These are phyloP conservation scores for Colletotrichum salicis DNA, from an alignment of 2,329 filamentous ascomycete genomes.

Conservation along the genomic window DNA sequence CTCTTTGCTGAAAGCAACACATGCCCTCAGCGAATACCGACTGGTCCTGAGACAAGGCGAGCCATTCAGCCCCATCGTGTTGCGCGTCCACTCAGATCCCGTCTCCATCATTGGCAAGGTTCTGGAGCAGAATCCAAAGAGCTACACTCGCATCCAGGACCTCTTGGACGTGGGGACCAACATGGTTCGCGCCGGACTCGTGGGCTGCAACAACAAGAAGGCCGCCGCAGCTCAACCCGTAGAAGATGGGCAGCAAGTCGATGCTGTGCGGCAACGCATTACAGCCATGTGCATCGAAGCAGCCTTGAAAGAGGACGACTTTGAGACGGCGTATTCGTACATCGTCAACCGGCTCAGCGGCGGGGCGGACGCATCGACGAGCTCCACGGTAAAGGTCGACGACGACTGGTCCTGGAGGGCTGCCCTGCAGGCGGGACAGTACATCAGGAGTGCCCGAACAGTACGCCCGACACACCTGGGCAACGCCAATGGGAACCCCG, in stretches of 20 bases:
- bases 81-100: constrained; percentile 81
- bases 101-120: constrained; percentile 78
- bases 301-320: constrained; percentile 80
- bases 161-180: constrained; percentile 75
- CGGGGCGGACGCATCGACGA: constrained; percentile 39
- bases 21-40: constrained; percentile 79
- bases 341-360: constrained; percentile 75
- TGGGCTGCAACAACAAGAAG: constrained; percentile 43
- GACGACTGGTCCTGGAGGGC: constrained; percentile 84
- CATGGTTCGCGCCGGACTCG: constrained; percentile 70
- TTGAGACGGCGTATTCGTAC: constrained; percentile 88
- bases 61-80: constrained; percentile 80
- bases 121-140: constrained; percentile 78
- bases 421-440: constrained; percentile 81
- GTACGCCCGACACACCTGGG: constrained; percentile 68
- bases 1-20: constrained; percentile 76
- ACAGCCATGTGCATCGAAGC: constrained; percentile 84
- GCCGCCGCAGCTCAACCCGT: constrained; percentile 36
- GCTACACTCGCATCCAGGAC: constrained; percentile 80
- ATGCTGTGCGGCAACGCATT: constrained; percentile 70
- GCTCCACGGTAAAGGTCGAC: constrained; percentile 39
- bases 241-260: constrained; percentile 42
- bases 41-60: constrained; percentile 83
- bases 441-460: constrained; percentile 67
- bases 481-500: constrained; percentile 67